Evolutionary conservation across 2,329 filamentous ascomycete species (phyloP), one percentile per base, ranked within the genome.

Genomic region (Helotiales sp.): DNA sequence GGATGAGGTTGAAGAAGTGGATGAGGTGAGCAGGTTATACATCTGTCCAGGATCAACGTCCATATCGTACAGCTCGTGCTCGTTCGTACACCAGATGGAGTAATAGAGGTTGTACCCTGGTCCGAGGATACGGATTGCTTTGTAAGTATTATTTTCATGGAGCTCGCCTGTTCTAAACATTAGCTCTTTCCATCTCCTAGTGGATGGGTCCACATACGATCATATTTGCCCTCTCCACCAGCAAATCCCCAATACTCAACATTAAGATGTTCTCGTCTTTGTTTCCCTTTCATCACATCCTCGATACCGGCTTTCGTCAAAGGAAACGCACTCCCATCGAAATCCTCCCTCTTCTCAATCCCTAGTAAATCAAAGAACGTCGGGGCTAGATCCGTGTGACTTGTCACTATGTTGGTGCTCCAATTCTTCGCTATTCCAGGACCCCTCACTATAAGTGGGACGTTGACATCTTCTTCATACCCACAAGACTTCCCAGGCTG

Each of bases 61-160:
- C 52, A 86, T 67, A 58, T 88, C 78, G 67, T 88, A 89, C 1
- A 87, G 76, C 68, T 89, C 85, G 50, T 82, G 80, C 65, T 88
- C 85, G 46, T 83, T 82, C 15, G 72, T 86, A 65, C 87, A 90
- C 85, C 85, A 89, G 0, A 88, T 82, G 0, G 83, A 79, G 64
- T 89, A 89, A 59, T 84, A 83, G 5, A 88, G 68, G 64, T 79
- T 82, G 65, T 88, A 88, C 2, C 72, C 71, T 1, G 74, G 59
- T 0, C 73, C 70, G 13, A 77, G 67, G 0, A 81, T 60, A 13
- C 79, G 71, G 1, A 80, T 54, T 0, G 69, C 73, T 60, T 81
- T 81, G 69, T 80, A 81, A 0, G 77, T 80, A 59, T 80, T 80
- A 59, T 77, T 77, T n/a, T 31, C 40, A 24, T 54, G 52, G 8